A percentile compares a stretch with the other conserved stretches of the same genome.
These are phyloP conservation scores for Vitis hybrid DNA, from an alignment of 177 flowering plant genomes.

Conservation along the genomic window DNA sequence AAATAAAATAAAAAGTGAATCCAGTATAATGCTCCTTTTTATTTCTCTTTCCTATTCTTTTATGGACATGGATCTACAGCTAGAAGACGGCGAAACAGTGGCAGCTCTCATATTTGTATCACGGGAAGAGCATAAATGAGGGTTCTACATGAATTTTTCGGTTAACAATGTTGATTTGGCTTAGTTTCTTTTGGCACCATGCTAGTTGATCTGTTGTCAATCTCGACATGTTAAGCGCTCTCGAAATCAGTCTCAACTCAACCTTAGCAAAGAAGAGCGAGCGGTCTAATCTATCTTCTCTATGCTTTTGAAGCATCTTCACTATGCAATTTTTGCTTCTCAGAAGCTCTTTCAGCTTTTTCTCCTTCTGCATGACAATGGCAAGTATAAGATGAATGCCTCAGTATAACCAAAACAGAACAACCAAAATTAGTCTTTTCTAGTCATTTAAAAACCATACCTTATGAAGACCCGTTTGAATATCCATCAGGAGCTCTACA, in stretches of 20 bases:
- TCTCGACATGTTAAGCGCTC: slow-evolving; percentile 65
- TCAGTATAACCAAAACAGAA: not conserved
- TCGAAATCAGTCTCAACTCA: slow-evolving; percentile 59
- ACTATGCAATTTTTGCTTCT: slow-evolving; percentile 66
- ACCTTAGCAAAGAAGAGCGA: slow-evolving; percentile 47
- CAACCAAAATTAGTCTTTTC: not conserved
- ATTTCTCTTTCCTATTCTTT: too few species aligned
- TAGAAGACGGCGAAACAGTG: not conserved
- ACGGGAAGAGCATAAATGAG: slow-evolving; percentile 73
- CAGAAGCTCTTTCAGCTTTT: slow-evolving; percentile 53
- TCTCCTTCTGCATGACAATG: slow-evolving; percentile 63
- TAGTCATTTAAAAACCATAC: slow-evolving; percentile 24
- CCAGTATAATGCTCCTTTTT: too few species aligned
- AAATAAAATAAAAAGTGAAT: too few species aligned
- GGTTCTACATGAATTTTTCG: slow-evolving; percentile 52
- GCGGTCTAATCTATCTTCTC: slow-evolving; percentile 22
- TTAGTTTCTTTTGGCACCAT: slow-evolving; percentile 71
- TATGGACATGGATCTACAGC: not conserved
- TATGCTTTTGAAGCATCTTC: slow-evolving; percentile 61
- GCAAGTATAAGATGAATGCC: not conserved
- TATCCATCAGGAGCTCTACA: slow-evolving; percentile 37
- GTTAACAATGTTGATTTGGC: slow-evolving; percentile 36
- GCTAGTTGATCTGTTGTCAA: slow-evolving; percentile 57
- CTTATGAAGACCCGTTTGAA: slow-evolving; percentile 52
- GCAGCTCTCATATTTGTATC: slow-evolving; percentile 6